Base-by-base conservation (phyloP, 2,329 filamentous ascomycete genomes). In the Sodiomyces alkalinus region DNA sequence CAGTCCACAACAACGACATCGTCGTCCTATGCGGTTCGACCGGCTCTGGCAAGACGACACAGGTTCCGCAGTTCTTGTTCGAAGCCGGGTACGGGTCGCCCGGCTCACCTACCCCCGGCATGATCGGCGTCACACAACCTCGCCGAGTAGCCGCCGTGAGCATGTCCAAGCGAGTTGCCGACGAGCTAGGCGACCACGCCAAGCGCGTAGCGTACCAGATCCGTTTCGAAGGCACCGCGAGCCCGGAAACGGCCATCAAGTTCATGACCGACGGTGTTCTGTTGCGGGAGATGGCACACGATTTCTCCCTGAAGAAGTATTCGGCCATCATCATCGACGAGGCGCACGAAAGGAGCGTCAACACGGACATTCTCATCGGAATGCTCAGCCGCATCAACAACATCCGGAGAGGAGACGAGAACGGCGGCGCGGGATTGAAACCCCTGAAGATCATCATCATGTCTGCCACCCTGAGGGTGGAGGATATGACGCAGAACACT, bases 201-300 rank as follows among this genome's bases (percentile, higher is more conserved):
- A 62, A 76, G 16, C 68, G 69, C 26, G 86, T 98, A 6, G 82
- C 81, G 4, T 92, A 96, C 49, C 90, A 86, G 49, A 94, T 98
- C 42, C 79, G 92, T 15, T 98, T 96, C 39, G 90, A 98, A 46
- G 83, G 79, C 27, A 87, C 76, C 0, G 74, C 80, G 2, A 72
- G 74, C 27, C 62, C 74, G 17, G 77, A 83, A 29, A 98, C 90
- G 0, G 80, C 82, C 5, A 72, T 98, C 49, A 98, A 98, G 50
- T 98, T 96, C 56, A 94, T 98, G 86, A 98, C 90, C 0, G 90
- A 98, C 51, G 90, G 90, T 65, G 85, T 98, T 17, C 60, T 98
- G 34, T 66, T 98, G 7, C 76, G 90, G 32, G 90, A 98, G 52
- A 78, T 94, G 30, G 76, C 81, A 1, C 76, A 90, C 39, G 90